These are phyloP conservation scores for Candida sithepensis DNA, from an alignment of 805 yeast species.

Conservation along the genomic window DNA sequence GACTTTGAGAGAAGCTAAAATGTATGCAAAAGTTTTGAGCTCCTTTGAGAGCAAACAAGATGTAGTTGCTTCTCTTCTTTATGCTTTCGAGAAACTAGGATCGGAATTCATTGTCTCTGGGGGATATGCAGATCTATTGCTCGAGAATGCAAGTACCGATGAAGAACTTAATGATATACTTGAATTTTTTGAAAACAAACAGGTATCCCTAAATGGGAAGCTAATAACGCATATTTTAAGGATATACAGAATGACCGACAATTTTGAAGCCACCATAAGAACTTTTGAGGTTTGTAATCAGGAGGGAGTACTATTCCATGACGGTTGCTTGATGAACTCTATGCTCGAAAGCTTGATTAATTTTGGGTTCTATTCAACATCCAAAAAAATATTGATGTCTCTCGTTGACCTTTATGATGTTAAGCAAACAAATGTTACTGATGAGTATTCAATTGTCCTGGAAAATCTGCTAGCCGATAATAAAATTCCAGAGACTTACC, in stretches of 20 bases:
- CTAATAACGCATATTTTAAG: conserved; percentile 1
- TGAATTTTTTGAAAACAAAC: background rate
- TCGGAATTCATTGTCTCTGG: background rate
- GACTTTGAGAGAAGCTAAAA: background rate
- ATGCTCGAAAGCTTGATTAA: background rate
- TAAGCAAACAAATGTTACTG: background rate
- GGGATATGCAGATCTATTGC: background rate
- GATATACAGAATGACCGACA: background rate
- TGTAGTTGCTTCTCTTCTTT: background rate
- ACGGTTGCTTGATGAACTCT: conserved; percentile 1
- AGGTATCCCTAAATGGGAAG: background rate
- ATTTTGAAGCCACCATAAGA: background rate
- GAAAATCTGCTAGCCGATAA: background rate
- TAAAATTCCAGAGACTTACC: conserved; percentile 3
- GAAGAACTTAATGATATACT: background rate
- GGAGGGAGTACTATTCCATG: background rate
- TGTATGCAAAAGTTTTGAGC: background rate
- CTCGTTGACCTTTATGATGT: background rate
- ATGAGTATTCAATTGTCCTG: background rate
- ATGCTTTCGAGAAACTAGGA: background rate
- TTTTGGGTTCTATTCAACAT: conserved; percentile 1
- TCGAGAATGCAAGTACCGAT: background rate
- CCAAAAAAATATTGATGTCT: background rate
- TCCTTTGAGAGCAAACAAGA: background rate
- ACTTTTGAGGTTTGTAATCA: background rate